Evolutionary conservation across 805 yeast genomes (phyloP).

Genomic region (Peterozyma toletana): DNA sequence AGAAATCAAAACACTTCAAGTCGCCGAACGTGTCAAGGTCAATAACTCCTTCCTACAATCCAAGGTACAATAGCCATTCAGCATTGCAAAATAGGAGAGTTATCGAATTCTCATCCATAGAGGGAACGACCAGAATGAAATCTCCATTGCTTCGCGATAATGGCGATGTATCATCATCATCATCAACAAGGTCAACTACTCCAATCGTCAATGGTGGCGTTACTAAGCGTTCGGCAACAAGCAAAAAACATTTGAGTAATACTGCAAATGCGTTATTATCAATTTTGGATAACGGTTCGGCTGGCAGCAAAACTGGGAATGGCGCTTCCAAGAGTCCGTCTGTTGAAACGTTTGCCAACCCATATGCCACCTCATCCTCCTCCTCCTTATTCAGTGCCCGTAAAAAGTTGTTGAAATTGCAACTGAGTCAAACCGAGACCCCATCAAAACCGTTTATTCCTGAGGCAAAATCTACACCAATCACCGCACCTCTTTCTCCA

Average conservation of each 20-base stretch:
- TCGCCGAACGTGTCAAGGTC: conserved; percentile 16
- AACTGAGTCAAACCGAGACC: no score
- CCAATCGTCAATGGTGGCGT: conserved; percentile 7
- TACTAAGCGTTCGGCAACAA: no score
- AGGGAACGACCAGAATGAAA: conserved; percentile 18
- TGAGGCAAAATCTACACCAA: no score
- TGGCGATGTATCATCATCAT: conserved; percentile 8
- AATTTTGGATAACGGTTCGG: conserved; percentile 11
- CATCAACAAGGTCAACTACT: conserved; percentile 8
- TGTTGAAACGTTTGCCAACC: conserved; percentile 2
- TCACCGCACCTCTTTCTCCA: no score
- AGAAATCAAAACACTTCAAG: conserved; percentile 14
- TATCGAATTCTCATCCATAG: conserved; percentile 18
- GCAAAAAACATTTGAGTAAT: conserved; percentile 15
- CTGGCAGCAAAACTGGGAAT: not conserved
- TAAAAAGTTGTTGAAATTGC: no score
- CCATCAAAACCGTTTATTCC: no score
- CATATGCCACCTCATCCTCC: conserved; percentile 8
- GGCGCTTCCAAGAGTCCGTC: not conserved
- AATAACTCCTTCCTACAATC: conserved; percentile 18
- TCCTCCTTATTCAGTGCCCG: conserved; percentile 1
- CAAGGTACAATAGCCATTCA: conserved; percentile 11
- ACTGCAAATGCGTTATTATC: conserved; percentile 18
- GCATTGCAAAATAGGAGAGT: conserved; percentile 18
- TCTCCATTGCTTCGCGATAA: conserved; percentile 16